Evolutionary conservation across 1,284 basidiomycete genomes (phyloP).

Genomic region (Sporisorium iseilematis-ciliati): DNA sequence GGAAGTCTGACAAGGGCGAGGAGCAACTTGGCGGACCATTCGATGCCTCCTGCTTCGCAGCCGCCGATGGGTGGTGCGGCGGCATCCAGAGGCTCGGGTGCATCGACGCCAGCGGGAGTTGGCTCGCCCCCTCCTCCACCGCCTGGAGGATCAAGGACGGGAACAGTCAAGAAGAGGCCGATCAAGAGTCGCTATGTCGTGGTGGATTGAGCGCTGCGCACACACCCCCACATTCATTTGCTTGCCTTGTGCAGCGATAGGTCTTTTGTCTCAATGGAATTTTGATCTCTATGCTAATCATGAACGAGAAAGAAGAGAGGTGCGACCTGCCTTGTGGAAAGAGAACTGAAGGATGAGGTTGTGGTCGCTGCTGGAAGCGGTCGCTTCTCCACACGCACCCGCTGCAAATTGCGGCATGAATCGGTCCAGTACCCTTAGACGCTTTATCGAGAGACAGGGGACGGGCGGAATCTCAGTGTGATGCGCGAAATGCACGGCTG

Average conservation of each 20-base stretch:
- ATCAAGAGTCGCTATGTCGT: constrained; percentile 68
- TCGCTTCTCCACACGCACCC: background rate
- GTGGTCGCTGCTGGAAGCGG: background rate
- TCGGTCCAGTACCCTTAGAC: constrained; percentile 3
- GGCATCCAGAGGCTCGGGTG: constrained; percentile 7
- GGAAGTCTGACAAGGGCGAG: constrained; percentile 39
- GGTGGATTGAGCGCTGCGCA: constrained; percentile 48
- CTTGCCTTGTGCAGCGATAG: background rate
- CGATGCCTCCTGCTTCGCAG: constrained; percentile 58
- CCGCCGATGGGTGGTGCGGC: constrained; percentile 34
- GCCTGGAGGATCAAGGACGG: constrained; percentile 36
- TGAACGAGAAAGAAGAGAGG: background rate
- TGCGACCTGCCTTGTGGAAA: background rate
- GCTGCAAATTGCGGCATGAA: background rate
- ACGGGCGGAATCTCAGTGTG: constrained; percentile 6
- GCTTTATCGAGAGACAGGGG: too few relatives aligned
- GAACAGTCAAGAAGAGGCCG: constrained; percentile 64
- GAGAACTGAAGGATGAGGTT: background rate
- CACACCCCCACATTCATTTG: background rate
- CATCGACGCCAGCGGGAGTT: constrained; percentile 28
- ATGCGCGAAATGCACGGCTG: constrained; percentile 8
- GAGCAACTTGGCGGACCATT: constrained; percentile 61
- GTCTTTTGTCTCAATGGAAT: background rate
- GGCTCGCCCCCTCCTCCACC: constrained; percentile 44
- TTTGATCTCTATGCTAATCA: background rate